Percentiles rank a stretch among this genome's conserved stretches.
Evolutionary conservation across 1,284 basidiomycete species (phyloP).

Genomic region (Cutaneotrichosporon daszewskae): DNA sequence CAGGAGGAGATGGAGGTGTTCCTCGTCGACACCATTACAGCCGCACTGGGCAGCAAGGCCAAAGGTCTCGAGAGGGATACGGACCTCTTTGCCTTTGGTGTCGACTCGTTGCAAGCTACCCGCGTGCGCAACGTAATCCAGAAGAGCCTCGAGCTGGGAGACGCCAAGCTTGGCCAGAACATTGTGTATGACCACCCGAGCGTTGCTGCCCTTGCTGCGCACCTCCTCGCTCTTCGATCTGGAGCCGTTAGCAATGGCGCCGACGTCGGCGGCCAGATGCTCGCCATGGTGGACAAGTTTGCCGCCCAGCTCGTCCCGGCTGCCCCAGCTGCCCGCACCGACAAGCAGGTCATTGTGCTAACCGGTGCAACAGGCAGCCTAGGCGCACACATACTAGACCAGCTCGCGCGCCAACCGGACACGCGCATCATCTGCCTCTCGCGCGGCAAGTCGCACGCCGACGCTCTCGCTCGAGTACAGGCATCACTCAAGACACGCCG

Average conservation of each 20-base stretch:
- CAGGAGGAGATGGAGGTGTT: slow-evolving; percentile 47
- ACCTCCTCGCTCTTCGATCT: slow-evolving; percentile 33
- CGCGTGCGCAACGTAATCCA: slow-evolving; percentile 54
- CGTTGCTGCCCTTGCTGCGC: slow-evolving; percentile 29
- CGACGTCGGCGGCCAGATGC: slow-evolving; percentile 34
- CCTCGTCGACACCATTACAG: slow-evolving; percentile 43
- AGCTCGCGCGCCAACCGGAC: slow-evolving; percentile 34
- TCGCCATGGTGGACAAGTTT: slow-evolving; percentile 50
- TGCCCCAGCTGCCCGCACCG: neutral
- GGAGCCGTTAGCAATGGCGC: slow-evolving; percentile 14
- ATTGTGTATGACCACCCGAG: slow-evolving; percentile 46
- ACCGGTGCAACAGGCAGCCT: slow-evolving; percentile 61
- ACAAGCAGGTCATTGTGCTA: slow-evolving; percentile 39
- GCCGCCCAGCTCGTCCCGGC: slow-evolving; percentile 20
- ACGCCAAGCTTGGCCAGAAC: slow-evolving; percentile 48
- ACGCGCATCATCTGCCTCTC: slow-evolving; percentile 56
- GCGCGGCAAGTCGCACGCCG: slow-evolving; percentile 32
- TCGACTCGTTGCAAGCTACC: slow-evolving; percentile 58
- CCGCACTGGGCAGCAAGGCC: slow-evolving; percentile 43
- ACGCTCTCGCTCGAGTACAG: slow-evolving; percentile 29
- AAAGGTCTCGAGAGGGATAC: slow-evolving; percentile 23
- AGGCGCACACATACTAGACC: slow-evolving; percentile 56
- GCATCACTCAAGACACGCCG: slow-evolving; percentile 33
- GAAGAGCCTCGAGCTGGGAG: slow-evolving; percentile 49
- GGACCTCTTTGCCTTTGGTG: slow-evolving; percentile 48